These are phyloP conservation scores for Leonotis leonurus DNA, from an alignment of 257 asterid genomes.

Conservation along the genomic window DNA sequence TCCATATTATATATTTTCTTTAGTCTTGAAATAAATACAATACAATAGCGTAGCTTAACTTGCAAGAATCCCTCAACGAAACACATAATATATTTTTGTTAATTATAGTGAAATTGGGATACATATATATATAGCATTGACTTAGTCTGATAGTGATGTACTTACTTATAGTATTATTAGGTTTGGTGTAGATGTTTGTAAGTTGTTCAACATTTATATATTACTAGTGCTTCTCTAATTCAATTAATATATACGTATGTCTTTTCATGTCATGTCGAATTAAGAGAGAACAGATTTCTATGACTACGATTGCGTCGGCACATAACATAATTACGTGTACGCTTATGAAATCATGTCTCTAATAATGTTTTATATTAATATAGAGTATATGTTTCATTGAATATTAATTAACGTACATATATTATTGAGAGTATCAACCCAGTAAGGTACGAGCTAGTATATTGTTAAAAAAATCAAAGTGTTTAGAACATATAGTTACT, in stretches of 20 bases:
- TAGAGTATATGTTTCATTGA: too few species aligned
- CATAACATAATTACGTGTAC: neutral
- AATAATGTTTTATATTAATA: too few species aligned
- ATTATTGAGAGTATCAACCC: too few species aligned
- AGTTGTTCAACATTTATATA: slow-evolving; percentile 10
- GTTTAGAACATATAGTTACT: too few species aligned
- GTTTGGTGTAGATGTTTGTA: slow-evolving; percentile 4
- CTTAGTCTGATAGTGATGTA: slow-evolving; percentile 22
- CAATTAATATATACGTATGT: too few species aligned
- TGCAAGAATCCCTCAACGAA: slow-evolving; percentile 1
- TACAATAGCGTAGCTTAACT: neutral
- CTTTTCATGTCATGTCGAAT: neutral
- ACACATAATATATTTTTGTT: too few species aligned
- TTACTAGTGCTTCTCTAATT: neutral
- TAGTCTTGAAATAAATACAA: too few species aligned
- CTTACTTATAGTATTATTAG: slow-evolving; percentile 8
- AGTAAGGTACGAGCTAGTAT: too few species aligned
- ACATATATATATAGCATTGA: slow-evolving; percentile 20
- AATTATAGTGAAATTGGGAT: neutral
- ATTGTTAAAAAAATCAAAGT: too few species aligned
- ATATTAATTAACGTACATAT: too few species aligned
- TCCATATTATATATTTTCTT: too few species aligned
- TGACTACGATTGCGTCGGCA: neutral
- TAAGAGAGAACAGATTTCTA: neutral
- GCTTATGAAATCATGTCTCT: too few species aligned